These are phyloP conservation scores for Capsicum baccatum DNA, from an alignment of 257 asterid species.

Conservation along the genomic window DNA sequence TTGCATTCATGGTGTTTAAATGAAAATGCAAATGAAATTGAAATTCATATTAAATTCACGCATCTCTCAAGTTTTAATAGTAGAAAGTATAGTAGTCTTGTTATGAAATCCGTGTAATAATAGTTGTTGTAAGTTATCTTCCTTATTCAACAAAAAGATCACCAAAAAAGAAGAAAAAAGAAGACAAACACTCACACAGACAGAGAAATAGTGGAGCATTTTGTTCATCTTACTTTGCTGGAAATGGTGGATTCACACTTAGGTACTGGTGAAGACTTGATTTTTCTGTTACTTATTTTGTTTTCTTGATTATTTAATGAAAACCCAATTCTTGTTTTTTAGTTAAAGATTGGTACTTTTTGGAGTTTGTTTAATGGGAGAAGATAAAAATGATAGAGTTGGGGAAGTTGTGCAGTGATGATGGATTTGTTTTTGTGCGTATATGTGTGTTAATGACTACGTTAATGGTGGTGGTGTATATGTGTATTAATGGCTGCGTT, in stretches of 20 bases:
- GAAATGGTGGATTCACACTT: not conserved
- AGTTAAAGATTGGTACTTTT: not conserved
- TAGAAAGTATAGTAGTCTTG: conserved; percentile 31
- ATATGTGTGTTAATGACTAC: no score
- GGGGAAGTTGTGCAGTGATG: no score
- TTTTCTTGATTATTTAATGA: not conserved
- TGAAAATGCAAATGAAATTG: conserved; percentile 55
- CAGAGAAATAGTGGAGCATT: not conserved
- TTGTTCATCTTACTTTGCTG: not conserved
- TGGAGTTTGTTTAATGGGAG: no score
- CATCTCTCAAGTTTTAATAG: conserved; percentile 47
- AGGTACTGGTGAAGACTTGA: not conserved
- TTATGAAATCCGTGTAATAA: conserved; percentile 67
- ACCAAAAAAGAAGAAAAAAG: not conserved
- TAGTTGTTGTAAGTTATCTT: conserved; percentile 39
- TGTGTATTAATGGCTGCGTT: no score
- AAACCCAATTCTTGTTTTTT: conserved; percentile 8
- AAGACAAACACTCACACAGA: not conserved
- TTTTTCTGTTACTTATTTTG: not conserved
- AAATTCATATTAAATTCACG: conserved; percentile 68
- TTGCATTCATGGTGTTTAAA: not conserved
- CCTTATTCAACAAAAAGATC: conserved; percentile 26
- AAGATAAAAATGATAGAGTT: no score
- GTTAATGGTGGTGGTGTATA: no score
- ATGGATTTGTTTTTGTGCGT: no score